Percentiles rank a stretch among this genome's conserved stretches.
Evolutionary conservation across 169 alveolate genomes (phyloP).

Genomic region (Amoebophrya sp.): DNA sequence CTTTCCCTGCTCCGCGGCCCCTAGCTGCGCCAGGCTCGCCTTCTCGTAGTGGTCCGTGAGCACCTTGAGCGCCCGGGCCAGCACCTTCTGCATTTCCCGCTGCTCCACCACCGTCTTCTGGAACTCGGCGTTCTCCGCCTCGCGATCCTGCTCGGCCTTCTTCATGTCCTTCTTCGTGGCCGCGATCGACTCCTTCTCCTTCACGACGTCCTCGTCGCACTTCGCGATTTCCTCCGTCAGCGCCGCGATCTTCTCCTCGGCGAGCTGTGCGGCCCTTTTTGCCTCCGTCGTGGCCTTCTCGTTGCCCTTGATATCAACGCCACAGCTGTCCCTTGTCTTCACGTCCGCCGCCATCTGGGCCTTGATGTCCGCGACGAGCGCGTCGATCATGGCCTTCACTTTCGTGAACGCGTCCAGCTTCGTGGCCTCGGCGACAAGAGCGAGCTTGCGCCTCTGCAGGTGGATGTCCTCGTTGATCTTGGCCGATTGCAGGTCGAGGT

Average conservation of each 20-base stretch:
- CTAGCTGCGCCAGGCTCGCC: too few relatives aligned
- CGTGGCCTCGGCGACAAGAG: neutral
- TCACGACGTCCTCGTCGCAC: neutral
- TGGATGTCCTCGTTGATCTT: neutral
- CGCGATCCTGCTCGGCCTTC: neutral
- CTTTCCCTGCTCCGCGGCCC: too few relatives aligned
- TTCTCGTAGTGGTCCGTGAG: neutral
- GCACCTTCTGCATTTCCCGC: neutral
- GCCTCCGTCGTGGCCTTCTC: neutral
- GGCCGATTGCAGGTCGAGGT: neutral
- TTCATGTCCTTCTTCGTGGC: neutral
- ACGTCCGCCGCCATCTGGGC: neutral
- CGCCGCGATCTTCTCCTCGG: neutral
- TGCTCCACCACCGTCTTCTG: neutral
- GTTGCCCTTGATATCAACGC: neutral
- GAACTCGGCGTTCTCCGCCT: neutral
- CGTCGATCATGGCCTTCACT: neutral
- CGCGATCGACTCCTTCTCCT: neutral
- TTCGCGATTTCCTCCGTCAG: neutral
- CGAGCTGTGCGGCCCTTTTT: neutral
- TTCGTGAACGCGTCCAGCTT: too few relatives aligned
- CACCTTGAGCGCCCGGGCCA: neutral
- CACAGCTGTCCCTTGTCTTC: neutral
- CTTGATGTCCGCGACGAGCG: neutral
- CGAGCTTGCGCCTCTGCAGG: neutral